Evolutionary conservation across 73 alveolate species (phyloP).

Genomic region (Breviolum minutum): DNA sequence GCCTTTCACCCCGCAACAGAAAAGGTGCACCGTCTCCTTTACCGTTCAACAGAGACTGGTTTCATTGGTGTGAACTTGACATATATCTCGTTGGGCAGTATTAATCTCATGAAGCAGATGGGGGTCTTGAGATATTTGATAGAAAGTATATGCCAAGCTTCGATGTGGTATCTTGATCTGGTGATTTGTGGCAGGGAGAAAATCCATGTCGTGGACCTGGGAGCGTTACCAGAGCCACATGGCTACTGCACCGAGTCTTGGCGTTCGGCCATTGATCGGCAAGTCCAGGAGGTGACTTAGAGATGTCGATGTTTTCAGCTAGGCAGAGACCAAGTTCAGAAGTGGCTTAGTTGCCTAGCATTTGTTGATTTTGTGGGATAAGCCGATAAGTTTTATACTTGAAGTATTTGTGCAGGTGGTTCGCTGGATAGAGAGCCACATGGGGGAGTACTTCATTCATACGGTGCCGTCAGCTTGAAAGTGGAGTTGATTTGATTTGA

Average conservation of each 20-base stretch:
- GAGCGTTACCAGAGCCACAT: conserved; percentile 22
- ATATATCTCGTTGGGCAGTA: too few relatives aligned
- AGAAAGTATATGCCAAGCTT: too few relatives aligned
- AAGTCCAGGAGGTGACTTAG: conserved; percentile 25
- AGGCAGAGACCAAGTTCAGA: background rate
- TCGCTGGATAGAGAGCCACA: conserved; percentile 45
- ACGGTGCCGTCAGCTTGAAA: conserved; percentile 17
- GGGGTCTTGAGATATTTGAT: too few relatives aligned
- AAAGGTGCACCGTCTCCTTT: background rate
- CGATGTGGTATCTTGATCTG: too few relatives aligned
- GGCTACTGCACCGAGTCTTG: conserved; percentile 91
- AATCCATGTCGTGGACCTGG: conserved; percentile 92
- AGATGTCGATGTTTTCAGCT: background rate
- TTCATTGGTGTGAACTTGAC: too few relatives aligned
- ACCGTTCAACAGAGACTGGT: too few relatives aligned
- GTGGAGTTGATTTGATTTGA: background rate
- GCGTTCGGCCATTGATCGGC: conserved; percentile 57
- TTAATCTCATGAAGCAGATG: too few relatives aligned
- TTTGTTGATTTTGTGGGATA: too few relatives aligned
- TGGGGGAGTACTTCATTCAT: conserved; percentile 90
- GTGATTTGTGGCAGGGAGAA: conserved; percentile 8
- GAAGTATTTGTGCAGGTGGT: conserved; percentile 10
- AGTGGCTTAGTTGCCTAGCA: too few relatives aligned
- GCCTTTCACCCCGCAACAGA: conserved; percentile 7
- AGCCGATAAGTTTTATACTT: too few relatives aligned